Evolutionary conservation across 208 protist species (phyloP), one percentile per base, ranked within the genome.

Genomic region (Trypanosoma brucei): DNA sequence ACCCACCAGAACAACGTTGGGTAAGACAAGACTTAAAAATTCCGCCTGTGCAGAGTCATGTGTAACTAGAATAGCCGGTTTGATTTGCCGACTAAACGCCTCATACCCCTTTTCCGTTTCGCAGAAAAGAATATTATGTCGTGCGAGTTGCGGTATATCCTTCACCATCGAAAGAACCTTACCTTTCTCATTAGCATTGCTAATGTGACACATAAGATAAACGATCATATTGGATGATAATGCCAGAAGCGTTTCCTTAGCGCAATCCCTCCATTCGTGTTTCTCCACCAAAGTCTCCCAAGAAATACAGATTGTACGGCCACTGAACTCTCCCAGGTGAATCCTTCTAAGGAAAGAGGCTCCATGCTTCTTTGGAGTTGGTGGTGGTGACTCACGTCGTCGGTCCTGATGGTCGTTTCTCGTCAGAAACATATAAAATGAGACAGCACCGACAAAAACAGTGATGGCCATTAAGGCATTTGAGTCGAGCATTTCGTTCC

Each of bases 41-140:
- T 53, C 56, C 4, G 82, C 83, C 46, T 84, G 73, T 38, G 50
- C 42, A 3, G 59, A 36, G 65, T 94, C 73, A 55, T 78, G 63
- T 7, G 77, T 89, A 48, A 95, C 55, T 11, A 92, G 67, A 31
- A 92, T 63, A 37, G 71, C 58, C 52, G 89, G 89, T 53, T 68
- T 83, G 38, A 95, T 76, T 56, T 95, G 89, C n/a, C 85, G 74
- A 33, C 72, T 85, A 66, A 95, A 88, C 30, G 89, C 86, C 39
- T 91, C 83, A 65, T 92, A 95, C 0, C 86, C 89, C 59, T 92
- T 92, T 45, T 60, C 59, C 0, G 86, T 93, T 35, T 79, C 78
- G 57, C 83, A 92, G 59, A 95, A 95, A 34, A 95, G 80, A 58
- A 95, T 77, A 22, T 79, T 76, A 65, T 93, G 83, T 33, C 89